These are phyloP conservation scores for Asterionellopsis glacialis DNA, from an alignment of 108 stramenopile species.

Conservation along the genomic window DNA sequence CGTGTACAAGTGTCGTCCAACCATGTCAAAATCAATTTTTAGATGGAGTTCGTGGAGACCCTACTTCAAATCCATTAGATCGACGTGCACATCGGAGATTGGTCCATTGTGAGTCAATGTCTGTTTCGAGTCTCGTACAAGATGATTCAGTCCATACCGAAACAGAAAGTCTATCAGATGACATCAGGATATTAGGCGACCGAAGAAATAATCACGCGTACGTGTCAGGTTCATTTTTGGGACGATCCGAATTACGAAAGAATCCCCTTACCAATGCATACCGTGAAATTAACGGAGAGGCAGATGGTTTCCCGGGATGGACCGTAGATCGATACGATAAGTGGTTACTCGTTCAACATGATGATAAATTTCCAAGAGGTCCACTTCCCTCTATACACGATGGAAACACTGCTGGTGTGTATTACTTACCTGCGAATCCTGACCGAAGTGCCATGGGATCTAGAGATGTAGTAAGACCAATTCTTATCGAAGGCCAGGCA, in stretches of 20 bases:
- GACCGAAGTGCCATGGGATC: conserved; percentile 63
- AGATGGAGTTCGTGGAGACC: conserved; percentile 74
- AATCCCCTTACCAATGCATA: conserved; percentile 64
- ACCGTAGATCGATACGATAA: conserved; percentile 74
- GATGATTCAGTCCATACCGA: conserved; percentile 40
- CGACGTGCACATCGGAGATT: conserved; percentile 61
- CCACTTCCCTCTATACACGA: conserved; percentile 82
- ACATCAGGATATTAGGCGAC: conserved; percentile 54
- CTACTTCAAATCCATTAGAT: conserved; percentile 68
- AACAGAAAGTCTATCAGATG: conserved; percentile 48
- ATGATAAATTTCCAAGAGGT: conserved; percentile 51
- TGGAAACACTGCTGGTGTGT: conserved; percentile 72
- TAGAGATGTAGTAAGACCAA: conserved; percentile 34
- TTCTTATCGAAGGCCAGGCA: conserved; percentile 61
- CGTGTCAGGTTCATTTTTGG: conserved; percentile 59
- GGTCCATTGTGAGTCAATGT: conserved; percentile 65
- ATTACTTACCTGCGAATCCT: conserved; percentile 54
- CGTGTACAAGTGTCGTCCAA: conserved; percentile 48
- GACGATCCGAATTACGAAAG: conserved; percentile 39
- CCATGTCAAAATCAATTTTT: conserved; percentile 52
- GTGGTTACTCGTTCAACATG: conserved; percentile 74
- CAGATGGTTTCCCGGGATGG: conserved; percentile 84
- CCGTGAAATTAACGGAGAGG: conserved; percentile 78
- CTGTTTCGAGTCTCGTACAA: conserved; percentile 49
- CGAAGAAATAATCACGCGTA: conserved; percentile 51